A percentile compares a stretch with the other conserved stretches of the same genome.
These are phyloP conservation scores for Phyllosticta paracitricarpa DNA, from an alignment of 2,329 filamentous ascomycete species.

Conservation along the genomic window DNA sequence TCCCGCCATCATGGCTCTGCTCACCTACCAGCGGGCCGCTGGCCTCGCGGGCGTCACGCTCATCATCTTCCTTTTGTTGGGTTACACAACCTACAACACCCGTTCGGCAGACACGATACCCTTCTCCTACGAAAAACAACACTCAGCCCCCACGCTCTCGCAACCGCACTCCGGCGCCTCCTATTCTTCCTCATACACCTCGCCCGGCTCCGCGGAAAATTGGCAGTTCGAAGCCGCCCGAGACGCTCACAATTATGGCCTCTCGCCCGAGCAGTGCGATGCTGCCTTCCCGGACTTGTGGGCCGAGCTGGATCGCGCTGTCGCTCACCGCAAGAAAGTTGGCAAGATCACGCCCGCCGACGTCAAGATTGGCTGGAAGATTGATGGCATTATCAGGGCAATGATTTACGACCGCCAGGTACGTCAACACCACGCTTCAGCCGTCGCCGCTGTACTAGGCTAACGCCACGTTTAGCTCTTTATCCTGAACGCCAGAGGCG, in stretches of 20 bases:
- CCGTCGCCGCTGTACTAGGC: background rate
- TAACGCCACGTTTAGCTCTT: constrained; percentile 20
- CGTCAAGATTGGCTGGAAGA: constrained; percentile 17
- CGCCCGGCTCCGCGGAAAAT: constrained; percentile 3
- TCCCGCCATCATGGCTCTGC: constrained; percentile 5
- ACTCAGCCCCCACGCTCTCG: background rate
- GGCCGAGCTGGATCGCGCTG: constrained; percentile 17
- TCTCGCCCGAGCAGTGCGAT: constrained; percentile 15
- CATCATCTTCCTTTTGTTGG: constrained; percentile 9
- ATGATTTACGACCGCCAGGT: constrained; percentile 23
- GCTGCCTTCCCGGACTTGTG: constrained; percentile 17
- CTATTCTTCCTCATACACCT: background rate
- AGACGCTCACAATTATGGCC: constrained; percentile 16
- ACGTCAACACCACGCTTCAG: background rate
- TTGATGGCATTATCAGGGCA: constrained; percentile 16
- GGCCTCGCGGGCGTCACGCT: constrained; percentile 10
- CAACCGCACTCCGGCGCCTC: background rate
- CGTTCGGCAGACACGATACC: constrained; percentile 5
- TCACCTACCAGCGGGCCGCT: constrained; percentile 9
- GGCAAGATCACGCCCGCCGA: constrained; percentile 16
- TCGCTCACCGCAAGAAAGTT: constrained; percentile 12
- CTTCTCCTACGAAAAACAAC: constrained; percentile 2
- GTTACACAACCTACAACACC: constrained; percentile 10
- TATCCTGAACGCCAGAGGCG: constrained; percentile 20
- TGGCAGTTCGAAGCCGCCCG: constrained; percentile 5